These are phyloP conservation scores for Anastatica hierochuntica DNA, from an alignment of 345 rosid species.

Conservation along the genomic window DNA sequence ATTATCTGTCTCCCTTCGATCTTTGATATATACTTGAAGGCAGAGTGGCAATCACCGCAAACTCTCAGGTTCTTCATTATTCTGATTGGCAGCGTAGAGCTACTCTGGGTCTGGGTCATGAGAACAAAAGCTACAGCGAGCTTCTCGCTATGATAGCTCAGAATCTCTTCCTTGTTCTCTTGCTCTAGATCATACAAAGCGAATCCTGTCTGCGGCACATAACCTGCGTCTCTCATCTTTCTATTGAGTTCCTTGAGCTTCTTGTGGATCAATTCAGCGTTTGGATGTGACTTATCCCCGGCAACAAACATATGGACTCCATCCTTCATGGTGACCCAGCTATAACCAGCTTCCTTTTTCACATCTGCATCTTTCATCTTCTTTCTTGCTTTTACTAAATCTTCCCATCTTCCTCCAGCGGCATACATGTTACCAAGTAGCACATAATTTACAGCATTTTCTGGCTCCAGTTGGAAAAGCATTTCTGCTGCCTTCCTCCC, in stretches of 20 bases:
- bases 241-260: conserved; percentile 64
- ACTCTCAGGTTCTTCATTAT: conserved; percentile 89
- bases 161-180: conserved; percentile 78
- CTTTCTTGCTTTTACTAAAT: conserved; percentile 55
- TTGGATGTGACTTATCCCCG: conserved; percentile 66
- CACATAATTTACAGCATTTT: conserved; percentile 81
- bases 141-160: conserved; percentile 84
- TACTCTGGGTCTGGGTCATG: conserved; percentile 34
- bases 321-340: conserved; percentile 94
- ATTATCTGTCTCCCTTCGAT: conserved; percentile 50
- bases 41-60: conserved; percentile 80
- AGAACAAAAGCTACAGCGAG: conserved; percentile 80
- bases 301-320: conserved; percentile 83
- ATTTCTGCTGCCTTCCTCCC: conserved; percentile 69
- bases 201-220: conserved; percentile 61
- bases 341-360: conserved; percentile 87
- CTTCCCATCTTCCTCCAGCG: conserved; percentile 72
- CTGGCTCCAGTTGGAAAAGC: conserved; percentile 72
- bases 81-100: conserved; percentile 59
- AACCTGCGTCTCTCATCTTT: conserved; percentile 73
- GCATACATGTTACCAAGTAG: conserved; percentile 90
- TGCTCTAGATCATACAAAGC: conserved; percentile 70
- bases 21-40: conserved; percentile 74
- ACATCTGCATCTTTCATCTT: conserved; percentile 65
- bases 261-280: conserved; percentile 45